Conservation (phyloP, 2,329 filamentous ascomycete genomes). For the Epichloe amarillans region DNA sequence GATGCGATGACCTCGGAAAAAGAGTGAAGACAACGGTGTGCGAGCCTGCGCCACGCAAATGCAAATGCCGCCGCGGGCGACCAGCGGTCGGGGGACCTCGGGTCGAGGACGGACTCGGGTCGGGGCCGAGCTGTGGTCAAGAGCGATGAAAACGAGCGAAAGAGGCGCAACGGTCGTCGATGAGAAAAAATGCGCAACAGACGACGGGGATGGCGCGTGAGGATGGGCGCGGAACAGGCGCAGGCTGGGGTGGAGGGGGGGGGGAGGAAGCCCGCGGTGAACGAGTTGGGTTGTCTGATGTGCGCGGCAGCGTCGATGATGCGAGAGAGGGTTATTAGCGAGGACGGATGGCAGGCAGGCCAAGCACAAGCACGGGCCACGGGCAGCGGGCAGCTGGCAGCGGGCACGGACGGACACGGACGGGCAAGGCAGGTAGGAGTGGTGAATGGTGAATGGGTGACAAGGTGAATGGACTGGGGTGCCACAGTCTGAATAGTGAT, state of each 20-base stretch:
- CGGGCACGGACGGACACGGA: background rate
- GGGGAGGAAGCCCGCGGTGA: background rate
- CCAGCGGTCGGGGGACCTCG: constrained; percentile 2
- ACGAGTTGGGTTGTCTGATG: constrained; percentile 1
- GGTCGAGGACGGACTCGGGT: constrained; percentile 5
- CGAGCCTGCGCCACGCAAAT: constrained; percentile 20
- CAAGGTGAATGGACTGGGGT: no score
- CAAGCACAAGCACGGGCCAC: background rate
- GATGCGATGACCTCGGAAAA: constrained; percentile 2
- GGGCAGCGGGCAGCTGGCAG: no score
- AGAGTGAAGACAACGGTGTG: constrained; percentile 9
- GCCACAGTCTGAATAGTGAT: background rate
- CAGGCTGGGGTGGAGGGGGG: background rate
- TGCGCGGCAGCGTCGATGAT: background rate
- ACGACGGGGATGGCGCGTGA: constrained; percentile 2
- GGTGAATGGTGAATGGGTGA: no score
- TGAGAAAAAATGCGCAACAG: background rate
- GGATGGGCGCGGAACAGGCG: background rate
- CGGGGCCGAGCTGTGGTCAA: constrained; percentile 1
- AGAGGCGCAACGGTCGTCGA: background rate
- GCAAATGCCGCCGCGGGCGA: constrained; percentile 9
- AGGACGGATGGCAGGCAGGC: background rate
- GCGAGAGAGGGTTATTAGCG: constrained; percentile 1
- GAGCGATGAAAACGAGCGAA: constrained; percentile 1
- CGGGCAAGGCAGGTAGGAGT: background rate